A percentile compares a stretch with the other conserved stretches of the same genome.
Evolutionary conservation across 176 grass and related monocot species (phyloP).

Genomic region (Lolium multiflorum): DNA sequence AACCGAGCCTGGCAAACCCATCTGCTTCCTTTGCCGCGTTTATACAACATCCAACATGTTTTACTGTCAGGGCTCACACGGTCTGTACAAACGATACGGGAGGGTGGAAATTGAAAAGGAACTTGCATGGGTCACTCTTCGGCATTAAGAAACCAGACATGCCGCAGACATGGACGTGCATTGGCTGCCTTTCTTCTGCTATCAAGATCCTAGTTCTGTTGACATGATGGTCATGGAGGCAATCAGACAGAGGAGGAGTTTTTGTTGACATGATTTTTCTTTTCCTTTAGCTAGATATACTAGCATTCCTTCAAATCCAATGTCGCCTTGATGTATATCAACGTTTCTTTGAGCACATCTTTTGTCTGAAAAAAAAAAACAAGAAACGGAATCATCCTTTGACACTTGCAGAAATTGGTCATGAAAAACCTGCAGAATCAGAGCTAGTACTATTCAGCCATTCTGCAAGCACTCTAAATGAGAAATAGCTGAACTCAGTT

Average conservation of each 20-base stretch:
- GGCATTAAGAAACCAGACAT: neutral
- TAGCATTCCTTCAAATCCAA: too few relatives aligned
- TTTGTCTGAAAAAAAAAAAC: neutral
- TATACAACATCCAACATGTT: too few relatives aligned
- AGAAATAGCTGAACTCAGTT: neutral
- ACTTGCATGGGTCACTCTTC: neutral
- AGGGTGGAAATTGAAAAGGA: too few relatives aligned
- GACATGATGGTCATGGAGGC: neutral
- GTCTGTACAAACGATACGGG: too few relatives aligned
- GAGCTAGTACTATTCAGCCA: neutral
- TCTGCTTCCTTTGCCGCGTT: too few relatives aligned
- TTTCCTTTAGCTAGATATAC: too few relatives aligned
- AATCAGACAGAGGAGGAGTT: neutral
- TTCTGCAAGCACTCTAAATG: too few relatives aligned
- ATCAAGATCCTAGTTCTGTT: neutral
- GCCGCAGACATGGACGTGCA: neutral
- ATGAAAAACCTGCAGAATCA: conserved; percentile 5
- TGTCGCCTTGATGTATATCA: neutral
- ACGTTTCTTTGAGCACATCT: neutral
- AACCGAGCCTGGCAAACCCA: too few relatives aligned
- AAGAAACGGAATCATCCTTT: neutral
- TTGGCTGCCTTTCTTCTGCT: neutral
- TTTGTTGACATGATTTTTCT: neutral
- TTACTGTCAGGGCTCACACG: too few relatives aligned
- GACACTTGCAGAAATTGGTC: neutral